Percentiles rank a stretch among this genome's conserved stretches.
phyloP scores from a whole-genome alignment of 805 yeast species.

The Wickerhamia fluorescens region DNA sequence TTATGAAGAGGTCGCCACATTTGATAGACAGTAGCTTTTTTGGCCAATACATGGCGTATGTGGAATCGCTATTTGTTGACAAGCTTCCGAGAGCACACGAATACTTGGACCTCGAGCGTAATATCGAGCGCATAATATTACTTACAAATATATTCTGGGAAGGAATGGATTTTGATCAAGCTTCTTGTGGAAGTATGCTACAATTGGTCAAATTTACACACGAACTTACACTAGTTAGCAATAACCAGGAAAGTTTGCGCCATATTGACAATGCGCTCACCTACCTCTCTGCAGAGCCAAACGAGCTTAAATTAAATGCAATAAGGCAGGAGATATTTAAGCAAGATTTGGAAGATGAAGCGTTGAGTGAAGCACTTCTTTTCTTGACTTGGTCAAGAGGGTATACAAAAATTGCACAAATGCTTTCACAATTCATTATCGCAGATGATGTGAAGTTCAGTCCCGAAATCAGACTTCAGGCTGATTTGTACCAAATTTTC shows the following conservation, averaged over 20 bases:
- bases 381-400: conserved; percentile 6
- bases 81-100: conserved; percentile 29
- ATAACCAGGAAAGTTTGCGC: not conserved
- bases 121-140: conserved; percentile 16
- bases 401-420: conserved; percentile 4
- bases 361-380: conserved; percentile 14
- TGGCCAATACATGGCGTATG: conserved; percentile 13
- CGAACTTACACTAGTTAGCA: conserved; percentile 14
- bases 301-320: conserved; percentile 4
- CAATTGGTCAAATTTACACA: conserved; percentile 14
- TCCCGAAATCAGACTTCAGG: conserved; percentile 13
- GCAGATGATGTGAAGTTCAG: conserved; percentile 18
- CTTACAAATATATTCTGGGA: conserved; percentile 2
- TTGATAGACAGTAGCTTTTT: conserved; percentile 17
- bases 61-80: conserved; percentile 22
- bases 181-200: conserved; percentile 6
- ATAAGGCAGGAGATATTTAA: conserved; percentile 10
- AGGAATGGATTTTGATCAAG: conserved; percentile 1
- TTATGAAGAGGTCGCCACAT: not conserved
- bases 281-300: conserved; percentile 5
- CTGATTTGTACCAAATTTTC: conserved; percentile 7
- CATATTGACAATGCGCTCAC: not conserved
- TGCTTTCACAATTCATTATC: conserved; percentile 10
- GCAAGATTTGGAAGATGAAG: conserved; percentile 19
- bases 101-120: conserved; percentile 23